Evolutionary conservation across 2,329 filamentous ascomycete genomes (phyloP).

Genomic region (Paradendryphiella salina): DNA sequence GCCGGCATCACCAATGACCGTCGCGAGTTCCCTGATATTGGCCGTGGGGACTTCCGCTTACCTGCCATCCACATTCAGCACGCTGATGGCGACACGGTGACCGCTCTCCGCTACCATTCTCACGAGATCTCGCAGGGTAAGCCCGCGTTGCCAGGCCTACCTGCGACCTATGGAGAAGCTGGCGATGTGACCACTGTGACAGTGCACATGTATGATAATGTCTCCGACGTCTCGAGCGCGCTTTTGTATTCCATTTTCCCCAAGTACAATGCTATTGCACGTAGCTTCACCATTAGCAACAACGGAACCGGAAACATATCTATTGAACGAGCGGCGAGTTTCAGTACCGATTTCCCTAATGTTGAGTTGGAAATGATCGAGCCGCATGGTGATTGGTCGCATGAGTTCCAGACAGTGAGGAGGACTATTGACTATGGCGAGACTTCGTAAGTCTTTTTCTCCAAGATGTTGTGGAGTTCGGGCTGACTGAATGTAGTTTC

Average conservation of each 20-base stretch:
- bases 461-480: neutral
- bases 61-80: slow-evolving; percentile 66
- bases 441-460: slow-evolving; percentile 27
- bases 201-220: slow-evolving; percentile 62
- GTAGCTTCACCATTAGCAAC: slow-evolving; percentile 66
- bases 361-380: slow-evolving; percentile 65
- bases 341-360: slow-evolving; percentile 64
- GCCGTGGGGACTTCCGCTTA: slow-evolving; percentile 64
- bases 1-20: slow-evolving; percentile 55
- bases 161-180: slow-evolving; percentile 61
- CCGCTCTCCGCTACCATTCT: slow-evolving; percentile 61
- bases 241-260: slow-evolving; percentile 68
- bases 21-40: slow-evolving; percentile 67
- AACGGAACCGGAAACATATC: slow-evolving; percentile 57
- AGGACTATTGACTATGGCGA: slow-evolving; percentile 61
- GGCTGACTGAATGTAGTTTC: slow-evolving; percentile 53
- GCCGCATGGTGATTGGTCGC: slow-evolving; percentile 65
- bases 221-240: slow-evolving; percentile 61
- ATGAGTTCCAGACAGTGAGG: slow-evolving; percentile 60
- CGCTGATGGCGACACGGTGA: slow-evolving; percentile 61
- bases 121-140: slow-evolving; percentile 62
- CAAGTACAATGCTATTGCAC: slow-evolving; percentile 61
- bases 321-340: slow-evolving; percentile 62
- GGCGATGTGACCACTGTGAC: slow-evolving; percentile 62
- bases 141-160: slow-evolving; percentile 59